phyloP scores from a whole-genome alignment of 495 filamentous ascomycete genomes.

The Penicillium longicatenatum region DNA sequence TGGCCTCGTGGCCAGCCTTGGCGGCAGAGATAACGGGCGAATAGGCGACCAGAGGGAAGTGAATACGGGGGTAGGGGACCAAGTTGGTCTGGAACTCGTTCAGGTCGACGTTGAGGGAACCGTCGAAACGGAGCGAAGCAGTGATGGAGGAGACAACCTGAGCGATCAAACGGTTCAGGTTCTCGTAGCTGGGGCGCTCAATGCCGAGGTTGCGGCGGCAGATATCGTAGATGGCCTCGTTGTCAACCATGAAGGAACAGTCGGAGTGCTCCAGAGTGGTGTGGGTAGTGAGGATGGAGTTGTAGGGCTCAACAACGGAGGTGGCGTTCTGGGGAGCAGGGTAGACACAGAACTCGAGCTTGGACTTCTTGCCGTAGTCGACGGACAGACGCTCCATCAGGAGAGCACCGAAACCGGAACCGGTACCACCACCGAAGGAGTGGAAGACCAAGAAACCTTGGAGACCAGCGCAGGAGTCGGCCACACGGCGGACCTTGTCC shows the following conservation, averaged over 20 bases:
- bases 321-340: conserved; percentile 95
- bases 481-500: conserved; percentile 93
- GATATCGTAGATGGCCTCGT: conserved; percentile 99
- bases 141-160: conserved; percentile 99
- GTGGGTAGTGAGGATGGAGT: conserved; percentile 98
- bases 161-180: conserved; percentile 97
- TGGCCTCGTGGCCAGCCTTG: conserved; percentile 92
- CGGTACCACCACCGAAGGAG: conserved; percentile 98
- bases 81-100: conserved; percentile 99
- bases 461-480: conserved; percentile 95
- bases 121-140: conserved; percentile 96
- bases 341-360: conserved; percentile 99
- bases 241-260: conserved; percentile 99
- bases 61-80: conserved; percentile 97
- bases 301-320: conserved; percentile 98
- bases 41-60: conserved; percentile 97
- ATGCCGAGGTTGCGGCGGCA: conserved; percentile 96
- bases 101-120: conserved; percentile 97
- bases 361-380: conserved; percentile 99
- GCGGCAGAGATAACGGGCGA: conserved; percentile 89
- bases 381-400: conserved; percentile 97
- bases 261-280: conserved; percentile 99
- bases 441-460: conserved; percentile 99
- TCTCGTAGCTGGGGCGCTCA: conserved; percentile 95
- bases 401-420: conserved; percentile 96